phyloP scores from a whole-genome alignment of 768 basidiomycete genomes.

The Symmetrospora coprosmae region DNA sequence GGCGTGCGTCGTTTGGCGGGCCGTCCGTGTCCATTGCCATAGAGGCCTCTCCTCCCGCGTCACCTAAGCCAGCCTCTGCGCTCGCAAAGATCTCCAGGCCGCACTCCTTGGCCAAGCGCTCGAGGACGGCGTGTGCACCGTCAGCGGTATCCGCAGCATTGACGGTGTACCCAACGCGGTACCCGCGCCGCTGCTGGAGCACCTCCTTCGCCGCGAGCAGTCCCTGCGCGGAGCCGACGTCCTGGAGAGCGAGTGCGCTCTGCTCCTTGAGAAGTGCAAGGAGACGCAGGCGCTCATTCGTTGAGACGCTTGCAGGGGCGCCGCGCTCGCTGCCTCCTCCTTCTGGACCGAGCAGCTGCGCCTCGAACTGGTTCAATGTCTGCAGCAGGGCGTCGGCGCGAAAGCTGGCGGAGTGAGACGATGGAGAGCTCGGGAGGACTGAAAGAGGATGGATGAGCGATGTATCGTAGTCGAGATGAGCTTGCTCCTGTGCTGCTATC shows the following conservation, averaged over 20 bases:
- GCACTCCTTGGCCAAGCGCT: constrained; percentile 5
- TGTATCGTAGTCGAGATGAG: too few species aligned
- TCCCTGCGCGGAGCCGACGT: not conserved
- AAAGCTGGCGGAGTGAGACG: too few species aligned
- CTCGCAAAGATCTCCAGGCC: constrained; percentile 9
- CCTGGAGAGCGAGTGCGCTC: not conserved
- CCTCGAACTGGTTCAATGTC: too few species aligned
- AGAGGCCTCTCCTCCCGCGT: not conserved
- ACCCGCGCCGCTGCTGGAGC: not conserved
- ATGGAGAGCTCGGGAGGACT: too few species aligned
- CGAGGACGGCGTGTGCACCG: not conserved
- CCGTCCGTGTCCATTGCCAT: not conserved
- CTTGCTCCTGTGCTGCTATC: too few species aligned
- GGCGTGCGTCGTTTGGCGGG: not conserved
- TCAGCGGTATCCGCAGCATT: too few species aligned
- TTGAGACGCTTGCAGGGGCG: too few species aligned
- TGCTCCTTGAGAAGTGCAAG: constrained; percentile 2
- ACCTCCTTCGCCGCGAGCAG: not conserved
- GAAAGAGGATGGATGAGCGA: too few species aligned
- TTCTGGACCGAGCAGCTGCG: too few species aligned
- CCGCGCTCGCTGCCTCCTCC: too few species aligned
- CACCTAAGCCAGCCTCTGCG: not conserved
- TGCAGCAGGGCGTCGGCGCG: too few species aligned
- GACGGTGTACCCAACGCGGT: not conserved
- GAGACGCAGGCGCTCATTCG: not conserved